A percentile compares a stretch with the other conserved stretches of the same genome.
Evolutionary conservation across 2,329 filamentous ascomycete species (phyloP).

Genomic region (Elsinoe perseae): DNA sequence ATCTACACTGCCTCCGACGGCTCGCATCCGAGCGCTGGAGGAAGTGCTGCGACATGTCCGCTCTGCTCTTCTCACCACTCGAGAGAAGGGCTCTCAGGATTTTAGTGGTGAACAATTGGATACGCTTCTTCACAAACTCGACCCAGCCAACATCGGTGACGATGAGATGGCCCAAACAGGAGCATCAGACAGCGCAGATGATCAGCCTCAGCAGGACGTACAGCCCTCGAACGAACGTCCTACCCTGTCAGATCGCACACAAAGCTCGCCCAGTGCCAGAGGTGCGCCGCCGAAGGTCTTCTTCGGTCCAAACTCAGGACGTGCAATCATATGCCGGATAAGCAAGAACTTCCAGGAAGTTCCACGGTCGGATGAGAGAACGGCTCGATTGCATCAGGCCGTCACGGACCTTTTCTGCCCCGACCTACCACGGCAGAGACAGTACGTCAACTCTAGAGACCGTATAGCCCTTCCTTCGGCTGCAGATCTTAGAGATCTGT

Average conservation of each 20-base stretch:
- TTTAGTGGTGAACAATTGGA: background rate
- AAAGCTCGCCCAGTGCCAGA: background rate
- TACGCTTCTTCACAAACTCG: background rate
- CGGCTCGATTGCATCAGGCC: background rate
- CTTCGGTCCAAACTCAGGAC: constrained; percentile 1
- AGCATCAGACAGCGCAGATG: background rate
- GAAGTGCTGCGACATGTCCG: constrained; percentile 3
- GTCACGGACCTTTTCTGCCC: background rate
- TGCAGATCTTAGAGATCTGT: background rate
- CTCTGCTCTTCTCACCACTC: background rate
- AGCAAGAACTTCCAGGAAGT: background rate
- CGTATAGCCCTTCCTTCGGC: background rate
- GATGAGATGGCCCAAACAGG: background rate
- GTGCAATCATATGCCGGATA: background rate
- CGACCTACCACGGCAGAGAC: too few relatives aligned
- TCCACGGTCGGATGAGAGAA: background rate
- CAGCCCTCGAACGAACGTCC: background rate
- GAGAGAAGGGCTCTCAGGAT: background rate
- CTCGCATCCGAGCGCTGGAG: constrained; percentile 4
- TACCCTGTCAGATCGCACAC: background rate
- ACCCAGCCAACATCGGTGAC: background rate
- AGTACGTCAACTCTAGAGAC: background rate
- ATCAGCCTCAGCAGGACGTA: background rate
- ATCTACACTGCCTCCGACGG: background rate
- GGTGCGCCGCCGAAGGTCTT: background rate